A percentile compares a stretch with the other conserved stretches of the same genome.
Conservation (phyloP, 2,329 filamentous ascomycete species). For the Diaporthe citriasiana region DNA sequence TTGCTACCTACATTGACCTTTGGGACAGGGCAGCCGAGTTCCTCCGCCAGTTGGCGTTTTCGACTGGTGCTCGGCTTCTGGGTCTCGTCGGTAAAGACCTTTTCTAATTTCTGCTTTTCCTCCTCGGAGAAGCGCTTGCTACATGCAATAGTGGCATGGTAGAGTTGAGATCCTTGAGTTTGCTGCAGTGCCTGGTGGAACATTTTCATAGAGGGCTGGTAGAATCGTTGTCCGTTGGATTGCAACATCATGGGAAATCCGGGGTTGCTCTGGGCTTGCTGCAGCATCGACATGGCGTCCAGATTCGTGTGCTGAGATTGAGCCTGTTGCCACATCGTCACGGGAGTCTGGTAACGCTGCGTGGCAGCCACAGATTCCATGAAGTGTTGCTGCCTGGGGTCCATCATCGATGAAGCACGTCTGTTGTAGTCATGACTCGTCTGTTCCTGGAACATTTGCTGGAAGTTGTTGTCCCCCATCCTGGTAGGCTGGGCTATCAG, state of each 20-base stretch:
- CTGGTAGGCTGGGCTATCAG: background rate
- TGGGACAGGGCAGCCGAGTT: conserved; percentile 40
- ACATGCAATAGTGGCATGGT: conserved; percentile 40
- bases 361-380: conserved; percentile 39
- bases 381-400: conserved; percentile 31
- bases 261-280: conserved; percentile 32
- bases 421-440: conserved; percentile 33
- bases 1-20: conserved; percentile 40
- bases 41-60: conserved; percentile 42
- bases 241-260: conserved; percentile 40
- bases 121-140: conserved; percentile 43
- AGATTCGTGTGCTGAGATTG: conserved; percentile 27
- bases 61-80: conserved; percentile 43
- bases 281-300: conserved; percentile 41
- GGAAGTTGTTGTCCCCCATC: conserved; percentile 40
- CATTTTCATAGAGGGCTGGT: conserved; percentile 39
- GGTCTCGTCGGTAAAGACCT: conserved; percentile 43
- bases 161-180: conserved; percentile 37
- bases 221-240: conserved; percentile 39
- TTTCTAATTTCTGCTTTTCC: conserved; percentile 42
- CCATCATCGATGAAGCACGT: conserved; percentile 31
- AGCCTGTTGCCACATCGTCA: conserved; percentile 40
- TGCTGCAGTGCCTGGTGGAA: conserved; percentile 40
- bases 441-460: conserved; percentile 38
- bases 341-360: conserved; percentile 37